Percentiles rank a stretch among this genome's conserved stretches.
Conservation (phyloP, 2,329 filamentous ascomycete genomes). For the Penicillium carneum region DNA sequence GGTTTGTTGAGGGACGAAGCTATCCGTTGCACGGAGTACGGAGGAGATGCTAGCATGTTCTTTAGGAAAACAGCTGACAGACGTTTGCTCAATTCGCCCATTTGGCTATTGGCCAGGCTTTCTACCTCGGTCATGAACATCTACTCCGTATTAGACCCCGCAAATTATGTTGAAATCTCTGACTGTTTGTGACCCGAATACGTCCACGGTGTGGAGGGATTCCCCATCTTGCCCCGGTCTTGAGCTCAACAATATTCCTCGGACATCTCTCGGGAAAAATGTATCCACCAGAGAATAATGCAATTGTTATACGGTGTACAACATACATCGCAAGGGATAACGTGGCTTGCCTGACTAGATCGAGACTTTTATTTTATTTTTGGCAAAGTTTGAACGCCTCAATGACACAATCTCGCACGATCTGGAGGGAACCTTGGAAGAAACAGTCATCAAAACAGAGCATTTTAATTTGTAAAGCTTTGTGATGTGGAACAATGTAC, state of each 20-base stretch:
- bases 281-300: neutral
- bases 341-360: neutral
- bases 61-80: neutral
- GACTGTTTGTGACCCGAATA: slow-evolving; percentile 9
- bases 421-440: neutral
- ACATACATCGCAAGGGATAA: neutral
- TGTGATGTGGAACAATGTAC: too few species aligned
- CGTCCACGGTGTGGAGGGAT: neutral
- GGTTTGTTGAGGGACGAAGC: neutral
- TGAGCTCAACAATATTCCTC: neutral
- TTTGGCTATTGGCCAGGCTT: neutral
- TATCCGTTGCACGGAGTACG: too few species aligned
- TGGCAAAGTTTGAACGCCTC: neutral
- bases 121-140: neutral
- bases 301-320: neutral
- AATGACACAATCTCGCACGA: neutral
- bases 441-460: neutral
- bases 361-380: neutral
- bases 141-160: neutral
- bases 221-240: neutral
- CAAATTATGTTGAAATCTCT: slow-evolving; percentile 11
- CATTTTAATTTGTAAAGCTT: too few species aligned
- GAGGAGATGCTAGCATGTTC: neutral
- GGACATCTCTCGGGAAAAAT: slow-evolving; percentile 4
- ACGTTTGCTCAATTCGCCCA: neutral